These are phyloP conservation scores for Tetrahymena borealis DNA, from an alignment of 73 alveolate genomes.

Conservation along the genomic window DNA sequence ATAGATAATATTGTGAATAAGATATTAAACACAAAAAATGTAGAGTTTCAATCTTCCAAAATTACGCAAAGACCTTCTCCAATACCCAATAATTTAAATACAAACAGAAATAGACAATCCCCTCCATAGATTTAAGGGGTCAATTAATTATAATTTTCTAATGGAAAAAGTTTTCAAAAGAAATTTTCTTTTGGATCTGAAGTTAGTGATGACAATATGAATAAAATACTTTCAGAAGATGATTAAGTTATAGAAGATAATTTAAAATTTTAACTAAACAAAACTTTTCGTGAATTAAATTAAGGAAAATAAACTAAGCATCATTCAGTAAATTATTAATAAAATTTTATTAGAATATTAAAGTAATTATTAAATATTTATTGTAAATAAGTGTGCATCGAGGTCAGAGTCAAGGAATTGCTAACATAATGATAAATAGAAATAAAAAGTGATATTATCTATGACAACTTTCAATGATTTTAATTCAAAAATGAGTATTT, in stretches of 20 bases:
- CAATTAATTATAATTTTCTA: neutral
- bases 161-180: neutral
- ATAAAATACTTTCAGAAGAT: neutral
- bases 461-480: neutral
- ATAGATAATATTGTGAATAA: neutral
- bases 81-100: neutral
- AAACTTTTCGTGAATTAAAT: neutral
- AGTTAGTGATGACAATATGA: neutral
- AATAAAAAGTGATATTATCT: neutral
- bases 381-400: neutral
- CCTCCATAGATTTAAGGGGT: neutral
- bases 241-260: neutral
- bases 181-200: neutral
- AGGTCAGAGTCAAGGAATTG: neutral
- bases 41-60: neutral
- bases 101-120: neutral
- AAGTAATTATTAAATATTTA: neutral
- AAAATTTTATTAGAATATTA: neutral
- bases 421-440: too few relatives aligned
- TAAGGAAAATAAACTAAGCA: neutral
- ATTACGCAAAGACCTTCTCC: neutral
- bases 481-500: neutral
- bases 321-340: neutral
- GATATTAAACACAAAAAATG: neutral
- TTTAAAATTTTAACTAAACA: neutral